A percentile compares a stretch with the other conserved stretches of the same genome.
Evolutionary conservation across 352 stramenopile genomes (phyloP).

Genomic region (Globisporangium mamillatum): DNA sequence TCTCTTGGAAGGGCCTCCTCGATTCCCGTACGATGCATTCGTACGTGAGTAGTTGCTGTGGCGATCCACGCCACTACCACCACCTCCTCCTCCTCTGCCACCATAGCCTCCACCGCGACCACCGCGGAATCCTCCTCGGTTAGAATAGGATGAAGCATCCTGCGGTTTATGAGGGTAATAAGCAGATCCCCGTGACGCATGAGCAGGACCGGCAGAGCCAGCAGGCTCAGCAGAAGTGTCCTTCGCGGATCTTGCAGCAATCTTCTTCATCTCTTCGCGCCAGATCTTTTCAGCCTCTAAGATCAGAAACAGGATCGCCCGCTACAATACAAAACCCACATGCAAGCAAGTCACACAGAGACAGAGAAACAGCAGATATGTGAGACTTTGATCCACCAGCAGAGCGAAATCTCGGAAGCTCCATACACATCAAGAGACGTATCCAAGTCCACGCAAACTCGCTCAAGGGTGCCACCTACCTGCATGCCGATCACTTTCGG

Average conservation of each 20-base stretch:
- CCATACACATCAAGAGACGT: no score
- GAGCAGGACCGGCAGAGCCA: not conserved
- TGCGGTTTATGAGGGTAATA: slow-evolving; percentile 6
- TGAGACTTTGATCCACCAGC: not conserved
- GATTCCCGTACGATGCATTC: slow-evolving; percentile 2
- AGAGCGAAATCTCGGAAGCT: not conserved
- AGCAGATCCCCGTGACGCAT: not conserved
- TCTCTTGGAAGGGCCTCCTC: not conserved
- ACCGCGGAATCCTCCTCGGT: slow-evolving; percentile 13
- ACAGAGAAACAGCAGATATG: not conserved
- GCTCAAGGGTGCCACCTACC: slow-evolving; percentile 26
- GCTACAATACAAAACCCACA: slow-evolving; percentile 26
- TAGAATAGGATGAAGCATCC: slow-evolving; percentile 7
- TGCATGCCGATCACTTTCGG: slow-evolving; percentile 38
- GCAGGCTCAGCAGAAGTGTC: not conserved
- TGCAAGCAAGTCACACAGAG: slow-evolving; percentile 9
- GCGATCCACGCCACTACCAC: not conserved
- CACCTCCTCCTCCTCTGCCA: slow-evolving; percentile 6
- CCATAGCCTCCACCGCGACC: slow-evolving; percentile 10
- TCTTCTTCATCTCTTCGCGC: slow-evolving; percentile 43
- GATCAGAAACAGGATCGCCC: slow-evolving; percentile 64
- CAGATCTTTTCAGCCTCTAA: slow-evolving; percentile 68
- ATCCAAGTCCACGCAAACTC: not conserved
- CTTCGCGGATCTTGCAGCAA: slow-evolving; percentile 2
- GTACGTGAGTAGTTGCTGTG: slow-evolving; percentile 14